phyloP scores from a whole-genome alignment of 2,329 filamentous ascomycete species.

The Diaporthe longicolla region DNA sequence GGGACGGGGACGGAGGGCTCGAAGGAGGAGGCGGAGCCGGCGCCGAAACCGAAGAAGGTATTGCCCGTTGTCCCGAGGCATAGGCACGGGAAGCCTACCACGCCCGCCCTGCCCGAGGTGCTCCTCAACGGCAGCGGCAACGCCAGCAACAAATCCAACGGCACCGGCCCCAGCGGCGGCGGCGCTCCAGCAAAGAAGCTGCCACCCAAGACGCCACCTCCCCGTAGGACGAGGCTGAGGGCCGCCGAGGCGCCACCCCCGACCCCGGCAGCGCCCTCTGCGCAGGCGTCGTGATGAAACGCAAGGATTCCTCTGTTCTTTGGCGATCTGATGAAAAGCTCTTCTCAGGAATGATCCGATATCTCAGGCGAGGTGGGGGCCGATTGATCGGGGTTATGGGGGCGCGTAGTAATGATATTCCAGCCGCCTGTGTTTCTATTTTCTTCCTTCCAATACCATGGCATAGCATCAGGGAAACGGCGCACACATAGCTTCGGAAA shows the following conservation, averaged over 20 bases:
- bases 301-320: background rate
- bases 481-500: conserved; percentile 21
- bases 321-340: background rate
- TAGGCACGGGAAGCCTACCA: conserved; percentile 64
- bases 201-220: conserved; percentile 43
- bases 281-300: conserved; percentile 15
- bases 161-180: background rate
- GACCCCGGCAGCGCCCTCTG: conserved; percentile 20
- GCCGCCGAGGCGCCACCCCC: conserved; percentile 33
- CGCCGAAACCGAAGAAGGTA: conserved; percentile 59
- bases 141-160: background rate
- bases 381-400: too few relatives aligned
- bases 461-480: conserved; percentile 31
- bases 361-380: background rate
- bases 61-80: conserved; percentile 70
- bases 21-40: conserved; percentile 15
- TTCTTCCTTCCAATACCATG: conserved; percentile 14
- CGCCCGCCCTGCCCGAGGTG: conserved; percentile 39
- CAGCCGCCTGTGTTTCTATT: background rate
- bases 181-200: conserved; percentile 35
- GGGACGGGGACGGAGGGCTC: background rate
- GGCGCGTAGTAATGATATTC: background rate
- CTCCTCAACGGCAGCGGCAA: conserved; percentile 21
- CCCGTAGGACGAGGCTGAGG: conserved; percentile 41
- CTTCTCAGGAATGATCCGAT: background rate